Conservation (phyloP, 805 yeast species). For the Candida sonorensis region DNA sequence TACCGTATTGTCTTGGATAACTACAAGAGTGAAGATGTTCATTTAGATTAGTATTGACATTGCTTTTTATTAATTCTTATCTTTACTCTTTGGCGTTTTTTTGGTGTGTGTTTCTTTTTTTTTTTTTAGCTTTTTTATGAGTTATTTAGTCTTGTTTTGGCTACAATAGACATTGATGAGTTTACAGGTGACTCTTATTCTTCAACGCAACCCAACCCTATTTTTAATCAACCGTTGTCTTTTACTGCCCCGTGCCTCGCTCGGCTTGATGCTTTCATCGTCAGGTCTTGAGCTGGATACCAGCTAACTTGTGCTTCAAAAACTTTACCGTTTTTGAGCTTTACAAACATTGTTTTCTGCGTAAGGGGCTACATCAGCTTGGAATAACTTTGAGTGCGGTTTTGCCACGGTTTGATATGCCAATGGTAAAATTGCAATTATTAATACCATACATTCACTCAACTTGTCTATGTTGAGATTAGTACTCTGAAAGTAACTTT, state of each 20-base stretch:
- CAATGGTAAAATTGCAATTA: constrained; percentile 35
- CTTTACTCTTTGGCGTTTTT: too few relatives aligned
- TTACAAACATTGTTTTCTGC: constrained; percentile 1
- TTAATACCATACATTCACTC: constrained; percentile 25
- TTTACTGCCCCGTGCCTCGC: constrained; percentile 58
- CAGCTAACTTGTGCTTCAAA: constrained; percentile 1
- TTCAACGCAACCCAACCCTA: too few relatives aligned
- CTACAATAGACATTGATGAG: too few relatives aligned
- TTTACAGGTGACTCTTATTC: too few relatives aligned
- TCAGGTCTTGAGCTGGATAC: constrained; percentile 60
- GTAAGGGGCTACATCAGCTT: constrained; percentile 43
- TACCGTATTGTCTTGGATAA: constrained; percentile 94
- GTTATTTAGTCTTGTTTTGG: not conserved
- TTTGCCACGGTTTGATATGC: constrained; percentile 28
- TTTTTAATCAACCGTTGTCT: too few relatives aligned
- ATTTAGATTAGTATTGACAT: constrained; percentile 33
- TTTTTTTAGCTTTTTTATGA: not conserved
- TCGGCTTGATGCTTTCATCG: constrained; percentile 34
- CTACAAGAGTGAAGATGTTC: constrained; percentile 79
- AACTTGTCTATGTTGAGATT: too few relatives aligned
- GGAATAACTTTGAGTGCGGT: constrained; percentile 57
- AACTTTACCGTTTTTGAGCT: constrained; percentile 1
- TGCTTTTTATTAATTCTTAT: constrained; percentile 1
- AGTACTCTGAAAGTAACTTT: too few relatives aligned
- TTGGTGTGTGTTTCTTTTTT: too few relatives aligned